Evolutionary conservation across 148 eudicot genomes (phyloP), one percentile per base, ranked within the genome.

Genomic region (Vaccinium vitisidaea): DNA sequence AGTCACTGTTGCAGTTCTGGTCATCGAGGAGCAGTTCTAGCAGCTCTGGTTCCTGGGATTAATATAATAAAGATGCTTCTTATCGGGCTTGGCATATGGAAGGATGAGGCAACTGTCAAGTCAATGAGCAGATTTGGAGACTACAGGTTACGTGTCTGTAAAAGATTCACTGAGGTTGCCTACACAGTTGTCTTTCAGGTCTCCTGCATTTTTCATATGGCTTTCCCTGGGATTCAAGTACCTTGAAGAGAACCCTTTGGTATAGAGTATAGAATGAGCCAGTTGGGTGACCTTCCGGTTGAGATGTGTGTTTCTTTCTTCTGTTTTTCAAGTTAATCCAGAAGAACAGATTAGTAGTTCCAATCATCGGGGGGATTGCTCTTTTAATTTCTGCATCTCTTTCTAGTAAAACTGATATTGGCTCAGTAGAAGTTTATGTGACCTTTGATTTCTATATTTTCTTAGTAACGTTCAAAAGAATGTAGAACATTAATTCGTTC

Each of bases 111-210:
- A 32, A 89, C 95, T 79, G 93, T 96, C 89, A 92, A 91, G 86
- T 94, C 98, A 48, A 94, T 96, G 94, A 93, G 91, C 91, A 91
- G 99, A 93, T 91, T 78, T 85, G 95, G 97, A 36, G 87, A 86
- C 58, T 39, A 82, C 87, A 86, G 87, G 87, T 86, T 61, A 75
- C 48, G 4, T 82, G 9, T 76, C 36, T 73, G 14, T 5, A 80
- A 11, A 50, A 84, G 14, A 36, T 53, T 53, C 12, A 13, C 11
- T 15, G 16, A 18, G n/a, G 15, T 3, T 58, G n/a, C 19, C n/a
- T 15, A n/a, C 3, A 15, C 0, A 73, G 46, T 71, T 71, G 18
- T 70, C 75, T 32, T 15, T 71, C 30, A 71, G 30, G 1, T 12
- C 46, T 13, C 18, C 75, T 71, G 19, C 75, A 30, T 71, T 18